Percentiles rank a stretch among this genome's conserved stretches.
Evolutionary conservation across 306 rosid species (phyloP).

Genomic region (Corylus americana): DNA sequence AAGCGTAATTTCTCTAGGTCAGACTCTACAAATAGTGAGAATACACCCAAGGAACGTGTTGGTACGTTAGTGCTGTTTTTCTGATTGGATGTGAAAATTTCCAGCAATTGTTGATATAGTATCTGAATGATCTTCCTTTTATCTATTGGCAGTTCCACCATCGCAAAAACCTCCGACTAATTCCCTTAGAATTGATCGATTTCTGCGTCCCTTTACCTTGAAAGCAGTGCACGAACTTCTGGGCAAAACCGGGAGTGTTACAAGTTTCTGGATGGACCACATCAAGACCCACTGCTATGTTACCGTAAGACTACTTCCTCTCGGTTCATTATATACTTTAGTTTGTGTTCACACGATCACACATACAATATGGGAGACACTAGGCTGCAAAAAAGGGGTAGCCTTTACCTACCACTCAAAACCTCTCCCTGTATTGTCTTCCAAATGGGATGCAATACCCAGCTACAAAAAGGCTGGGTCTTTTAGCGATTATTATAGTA

Average conservation of each 20-base stretch:
- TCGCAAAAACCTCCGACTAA: constrained; percentile 71
- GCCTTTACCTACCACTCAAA: not conserved
- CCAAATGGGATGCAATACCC: not conserved
- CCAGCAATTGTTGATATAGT: not conserved
- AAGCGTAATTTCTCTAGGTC: constrained; percentile 69
- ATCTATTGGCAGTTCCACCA: constrained; percentile 74
- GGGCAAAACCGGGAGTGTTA: constrained; percentile 76
- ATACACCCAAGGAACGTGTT: constrained; percentile 72
- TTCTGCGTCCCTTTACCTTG: constrained; percentile 94
- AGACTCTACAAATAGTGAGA: constrained; percentile 69
- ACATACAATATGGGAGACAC: not conserved
- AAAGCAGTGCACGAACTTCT: constrained; percentile 96
- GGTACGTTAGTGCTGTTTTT: constrained; percentile 55
- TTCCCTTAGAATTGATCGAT: constrained; percentile 81
- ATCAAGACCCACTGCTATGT: constrained; percentile 99
- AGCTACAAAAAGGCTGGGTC: not conserved
- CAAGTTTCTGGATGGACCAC: constrained; percentile 98
- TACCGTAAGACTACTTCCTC: constrained; percentile 57
- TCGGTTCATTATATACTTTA: not conserved
- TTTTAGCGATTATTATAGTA: not conserved
- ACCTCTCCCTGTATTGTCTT: not conserved
- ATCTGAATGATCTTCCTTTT: constrained; percentile 20
- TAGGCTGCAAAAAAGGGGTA: not conserved
- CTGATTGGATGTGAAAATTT: constrained; percentile 7
- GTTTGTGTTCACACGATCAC: not conserved